phyloP scores from a whole-genome alignment of 352 stramenopile genomes.

The Globisporangium cylindrosporum region DNA sequence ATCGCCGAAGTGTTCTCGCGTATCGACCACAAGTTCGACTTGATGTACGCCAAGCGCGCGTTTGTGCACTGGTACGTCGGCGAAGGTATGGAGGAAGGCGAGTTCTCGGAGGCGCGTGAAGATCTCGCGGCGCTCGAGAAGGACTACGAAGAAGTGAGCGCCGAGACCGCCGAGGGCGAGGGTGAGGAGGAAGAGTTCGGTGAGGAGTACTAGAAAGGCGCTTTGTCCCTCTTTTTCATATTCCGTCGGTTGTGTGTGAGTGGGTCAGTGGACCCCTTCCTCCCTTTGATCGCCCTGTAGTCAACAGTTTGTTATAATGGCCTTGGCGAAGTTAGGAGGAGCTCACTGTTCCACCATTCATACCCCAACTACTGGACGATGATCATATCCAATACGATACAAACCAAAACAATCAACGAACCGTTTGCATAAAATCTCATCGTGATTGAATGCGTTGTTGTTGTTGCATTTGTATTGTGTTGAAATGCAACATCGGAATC shows the following conservation, averaged over 20 bases:
- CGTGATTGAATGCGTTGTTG: background rate
- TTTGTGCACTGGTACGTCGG: constrained; percentile 99
- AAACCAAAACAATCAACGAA: background rate
- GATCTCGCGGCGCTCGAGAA: constrained; percentile 98
- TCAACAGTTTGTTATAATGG: background rate
- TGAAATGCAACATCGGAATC: too few relatives aligned
- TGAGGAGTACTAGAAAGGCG: constrained; percentile 77
- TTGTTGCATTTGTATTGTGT: too few relatives aligned
- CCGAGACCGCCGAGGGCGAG: constrained; percentile 92
- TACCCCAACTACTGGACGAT: background rate
- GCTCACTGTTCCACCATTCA: background rate
- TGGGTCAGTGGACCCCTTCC: background rate
- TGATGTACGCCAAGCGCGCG: constrained; percentile 99
- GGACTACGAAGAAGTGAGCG: constrained; percentile 99
- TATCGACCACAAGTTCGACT: constrained; percentile 99
- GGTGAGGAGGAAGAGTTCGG: constrained; percentile 92
- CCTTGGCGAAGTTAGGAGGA: background rate
- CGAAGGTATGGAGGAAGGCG: constrained; percentile 99
- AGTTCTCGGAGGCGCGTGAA: constrained; percentile 99
- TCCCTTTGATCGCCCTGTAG: background rate
- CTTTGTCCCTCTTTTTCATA: background rate
- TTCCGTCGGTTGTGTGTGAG: background rate
- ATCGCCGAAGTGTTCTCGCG: constrained; percentile 97
- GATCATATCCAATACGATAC: background rate
- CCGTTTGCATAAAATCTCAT: background rate